Base-by-base conservation (phyloP, 495 filamentous ascomycete species). In the Podospora bellae-mahoneyi region DNA sequence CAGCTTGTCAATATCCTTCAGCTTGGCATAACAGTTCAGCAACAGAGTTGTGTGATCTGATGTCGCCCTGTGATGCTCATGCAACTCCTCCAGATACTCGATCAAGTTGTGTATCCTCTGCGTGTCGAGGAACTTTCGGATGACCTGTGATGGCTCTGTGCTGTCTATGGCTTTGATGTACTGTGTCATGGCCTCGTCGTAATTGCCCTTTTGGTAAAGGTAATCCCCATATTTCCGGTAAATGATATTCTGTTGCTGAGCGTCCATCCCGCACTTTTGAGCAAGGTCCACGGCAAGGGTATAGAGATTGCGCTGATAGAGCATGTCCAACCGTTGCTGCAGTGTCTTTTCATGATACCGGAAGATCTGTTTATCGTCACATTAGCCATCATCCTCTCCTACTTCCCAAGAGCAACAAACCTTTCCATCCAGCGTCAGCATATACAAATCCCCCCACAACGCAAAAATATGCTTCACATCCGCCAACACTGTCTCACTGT, bases 61-160 rank as follows among this genome's bases (percentile, higher is more conserved):
- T 2, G 93, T 97, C 6, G 95, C 95, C 72, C 88, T 91, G 75
- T 94, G 91, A 73, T 96, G 93, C 65, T 97, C 93, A 76, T 99
- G 95, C 28, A 99, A 80, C 77, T 97, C 93, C 81, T 99, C 95
- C 10, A 99, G 86, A 74, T 98, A 99, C 77, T 97, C 93, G 71
- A 99, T 99, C 18, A 99, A 82, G 73, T 98, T 97, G 69, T 97
- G 92, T 77, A 99, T 97, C 71, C 93, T 85, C 80, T 98, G 94
- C 0, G 94, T 97, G 71, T 98, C 95, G 27, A 99, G 84, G 71
- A 94, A 97, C 89, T 96, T 97, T 68, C 93, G 85, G 78, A 97
- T 97, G 26, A 97, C 91, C 75, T 97, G 93, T 4, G 93, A 96
- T 15, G 93, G 93, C 71, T 97, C 93, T 0, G 93, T 97, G 67